Percentiles rank a stretch among this genome's conserved stretches.
These are phyloP conservation scores for Helicostylum pulchrum DNA, from an alignment of 192 early-diverging fungal genomes.

Conservation along the genomic window DNA sequence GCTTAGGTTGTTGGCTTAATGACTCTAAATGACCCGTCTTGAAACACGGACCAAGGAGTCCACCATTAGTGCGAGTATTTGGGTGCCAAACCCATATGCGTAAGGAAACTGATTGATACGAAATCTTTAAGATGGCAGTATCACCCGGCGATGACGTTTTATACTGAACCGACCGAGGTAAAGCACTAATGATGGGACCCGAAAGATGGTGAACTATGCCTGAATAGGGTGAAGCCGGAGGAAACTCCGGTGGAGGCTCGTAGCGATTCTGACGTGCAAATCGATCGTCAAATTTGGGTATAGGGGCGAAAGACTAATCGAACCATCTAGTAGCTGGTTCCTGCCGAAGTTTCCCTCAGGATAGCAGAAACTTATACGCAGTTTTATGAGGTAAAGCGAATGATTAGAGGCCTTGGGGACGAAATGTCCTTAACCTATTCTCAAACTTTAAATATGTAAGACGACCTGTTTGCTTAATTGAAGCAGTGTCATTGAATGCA, in stretches of 20 bases:
- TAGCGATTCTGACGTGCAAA: constrained; percentile 76
- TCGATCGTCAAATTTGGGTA: constrained; percentile 78
- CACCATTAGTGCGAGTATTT: constrained; percentile 76
- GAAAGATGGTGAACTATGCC: constrained; percentile 83
- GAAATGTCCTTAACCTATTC: constrained; percentile 76
- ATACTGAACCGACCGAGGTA: constrained; percentile 49
- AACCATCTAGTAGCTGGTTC: constrained; percentile 85
- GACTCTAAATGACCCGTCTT: constrained; percentile 72
- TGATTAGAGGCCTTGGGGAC: constrained; percentile 79
- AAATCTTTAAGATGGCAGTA: constrained; percentile 42
- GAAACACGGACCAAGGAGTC: constrained; percentile 87
- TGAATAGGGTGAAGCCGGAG: constrained; percentile 81
- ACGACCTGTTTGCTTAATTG: constrained; percentile 67
- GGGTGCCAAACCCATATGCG: constrained; percentile 56
- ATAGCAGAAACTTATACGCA: constrained; percentile 73
- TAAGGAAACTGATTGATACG: constrained; percentile 58
- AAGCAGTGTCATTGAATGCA: constrained; percentile 63
- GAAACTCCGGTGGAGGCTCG: constrained; percentile 77
- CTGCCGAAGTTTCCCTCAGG: constrained; percentile 82
- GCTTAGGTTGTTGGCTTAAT: constrained; percentile 61
- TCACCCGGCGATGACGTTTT: constrained; percentile 54
- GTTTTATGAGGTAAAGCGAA: constrained; percentile 82
- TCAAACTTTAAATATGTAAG: constrained; percentile 78
- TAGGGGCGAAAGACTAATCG: constrained; percentile 83
- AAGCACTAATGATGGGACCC: constrained; percentile 75